phyloP scores from a whole-genome alignment of 768 basidiomycete genomes.

The Trametes punicea region DNA sequence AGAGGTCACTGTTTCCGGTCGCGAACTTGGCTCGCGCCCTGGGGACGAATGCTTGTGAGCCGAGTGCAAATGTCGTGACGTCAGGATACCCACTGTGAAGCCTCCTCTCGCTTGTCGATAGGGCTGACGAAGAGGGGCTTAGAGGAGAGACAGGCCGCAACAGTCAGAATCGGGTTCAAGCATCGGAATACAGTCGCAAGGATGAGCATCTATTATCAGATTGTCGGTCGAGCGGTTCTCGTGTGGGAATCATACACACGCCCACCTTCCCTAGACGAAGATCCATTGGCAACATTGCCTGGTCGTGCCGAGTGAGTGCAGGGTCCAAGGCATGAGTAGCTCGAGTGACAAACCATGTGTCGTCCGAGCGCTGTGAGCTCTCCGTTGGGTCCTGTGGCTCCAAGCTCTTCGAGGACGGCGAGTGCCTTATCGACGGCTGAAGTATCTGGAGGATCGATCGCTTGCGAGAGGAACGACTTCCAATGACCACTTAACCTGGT shows the following conservation, averaged over 20 bases:
- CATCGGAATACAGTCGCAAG: constrained; percentile 82
- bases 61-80: background rate
- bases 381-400: constrained; percentile 64
- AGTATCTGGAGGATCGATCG: constrained; percentile 80
- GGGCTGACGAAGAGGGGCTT: constrained; percentile 85
- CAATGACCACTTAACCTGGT: background rate
- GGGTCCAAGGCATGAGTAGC: background rate
- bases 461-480: constrained; percentile 63
- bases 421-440: constrained; percentile 76
- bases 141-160: constrained; percentile 79
- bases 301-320: background rate
- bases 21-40: constrained; percentile 75
- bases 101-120: constrained; percentile 80
- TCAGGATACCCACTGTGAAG: constrained; percentile 49
- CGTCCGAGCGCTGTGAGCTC: constrained; percentile 77
- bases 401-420: constrained; percentile 68
- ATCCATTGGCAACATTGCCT: constrained; percentile 88
- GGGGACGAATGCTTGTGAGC: background rate
- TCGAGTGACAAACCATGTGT: constrained; percentile 56
- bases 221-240: background rate
- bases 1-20: constrained; percentile 73
- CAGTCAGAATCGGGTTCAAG: constrained; percentile 74
- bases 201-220: constrained; percentile 78
- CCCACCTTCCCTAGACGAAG: constrained; percentile 79
- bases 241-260: background rate